A percentile compares a stretch with the other conserved stretches of the same genome.
Conservation (phyloP, 75 land plant genomes). For the Cryptomeria japonica region DNA sequence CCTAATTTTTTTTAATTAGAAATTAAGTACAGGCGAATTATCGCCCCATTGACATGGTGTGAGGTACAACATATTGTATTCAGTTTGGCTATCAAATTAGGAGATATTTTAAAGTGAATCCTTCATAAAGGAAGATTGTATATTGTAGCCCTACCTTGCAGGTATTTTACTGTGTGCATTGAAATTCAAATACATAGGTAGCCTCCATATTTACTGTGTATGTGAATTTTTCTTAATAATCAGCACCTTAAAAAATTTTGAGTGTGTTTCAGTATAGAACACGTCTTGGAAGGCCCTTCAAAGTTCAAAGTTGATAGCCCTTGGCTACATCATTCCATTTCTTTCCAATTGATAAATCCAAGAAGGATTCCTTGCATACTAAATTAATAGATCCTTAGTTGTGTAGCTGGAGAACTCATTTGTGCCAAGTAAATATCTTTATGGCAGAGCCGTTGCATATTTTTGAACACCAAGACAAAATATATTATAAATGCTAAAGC, state of each 20-base stretch:
- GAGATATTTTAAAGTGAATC: background rate
- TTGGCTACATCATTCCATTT: background rate
- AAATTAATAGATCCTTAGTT: background rate
- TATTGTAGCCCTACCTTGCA: background rate
- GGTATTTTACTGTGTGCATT: background rate
- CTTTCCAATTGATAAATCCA: background rate
- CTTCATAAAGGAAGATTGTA: background rate
- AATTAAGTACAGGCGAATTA: background rate
- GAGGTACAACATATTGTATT: background rate
- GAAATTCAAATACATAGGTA: background rate
- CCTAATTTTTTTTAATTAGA: background rate
- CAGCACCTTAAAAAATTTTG: background rate
- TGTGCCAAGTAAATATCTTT: background rate
- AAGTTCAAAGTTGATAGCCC: background rate
- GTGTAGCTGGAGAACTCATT: background rate
- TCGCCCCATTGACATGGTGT: background rate
- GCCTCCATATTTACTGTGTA: background rate
- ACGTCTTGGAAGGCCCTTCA: background rate
- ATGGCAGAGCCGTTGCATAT: background rate
- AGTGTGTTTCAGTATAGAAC: background rate
- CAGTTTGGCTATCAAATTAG: background rate
- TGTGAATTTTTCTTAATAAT: background rate
- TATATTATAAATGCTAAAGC: background rate
- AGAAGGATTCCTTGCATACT: background rate
- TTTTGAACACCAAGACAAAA: background rate